Conservation (phyloP, 2,329 filamentous ascomycete genomes). For the Colletotrichum graminicola region DNA sequence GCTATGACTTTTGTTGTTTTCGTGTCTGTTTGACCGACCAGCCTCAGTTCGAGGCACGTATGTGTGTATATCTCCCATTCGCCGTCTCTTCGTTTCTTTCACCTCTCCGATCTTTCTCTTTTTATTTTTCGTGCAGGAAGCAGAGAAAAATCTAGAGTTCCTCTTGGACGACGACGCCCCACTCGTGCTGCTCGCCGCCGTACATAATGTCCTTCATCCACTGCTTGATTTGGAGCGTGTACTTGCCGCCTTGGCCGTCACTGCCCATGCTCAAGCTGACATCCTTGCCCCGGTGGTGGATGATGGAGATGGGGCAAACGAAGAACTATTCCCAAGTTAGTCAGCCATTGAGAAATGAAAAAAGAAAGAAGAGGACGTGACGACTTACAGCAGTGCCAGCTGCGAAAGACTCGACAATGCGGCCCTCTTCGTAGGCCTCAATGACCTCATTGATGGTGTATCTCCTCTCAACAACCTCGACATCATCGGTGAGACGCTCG, state of each 20-base stretch:
- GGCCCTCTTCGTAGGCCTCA: constrained; percentile 78
- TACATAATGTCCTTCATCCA: constrained; percentile 82
- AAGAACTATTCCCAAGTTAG: constrained; percentile 68
- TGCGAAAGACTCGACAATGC: constrained; percentile 86
- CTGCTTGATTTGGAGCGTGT: constrained; percentile 73
- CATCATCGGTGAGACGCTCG: constrained; percentile 68
- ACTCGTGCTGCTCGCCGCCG: constrained; percentile 75
- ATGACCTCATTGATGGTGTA: constrained; percentile 85
- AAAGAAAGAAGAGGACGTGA: not conserved
- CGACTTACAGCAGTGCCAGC: constrained; percentile 84
- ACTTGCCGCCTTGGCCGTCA: constrained; percentile 63
- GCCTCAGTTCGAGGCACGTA: not conserved
- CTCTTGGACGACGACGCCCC: constrained; percentile 77
- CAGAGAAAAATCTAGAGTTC: constrained; percentile 54
- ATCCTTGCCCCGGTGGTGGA: constrained; percentile 75
- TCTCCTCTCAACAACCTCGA: constrained; percentile 83
- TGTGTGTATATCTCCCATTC: not conserved
- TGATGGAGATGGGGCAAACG: constrained; percentile 74
- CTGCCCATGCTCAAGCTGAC: constrained; percentile 72
- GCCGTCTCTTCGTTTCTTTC: not conserved
- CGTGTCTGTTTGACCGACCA: not conserved
- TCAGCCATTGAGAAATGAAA: not conserved
- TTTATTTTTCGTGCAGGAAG: not conserved
- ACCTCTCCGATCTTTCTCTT: not conserved
- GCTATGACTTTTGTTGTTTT: constrained; percentile 5